phyloP scores from a whole-genome alignment of 2,329 filamentous ascomycete species.

The Erysiphe pulchra region DNA sequence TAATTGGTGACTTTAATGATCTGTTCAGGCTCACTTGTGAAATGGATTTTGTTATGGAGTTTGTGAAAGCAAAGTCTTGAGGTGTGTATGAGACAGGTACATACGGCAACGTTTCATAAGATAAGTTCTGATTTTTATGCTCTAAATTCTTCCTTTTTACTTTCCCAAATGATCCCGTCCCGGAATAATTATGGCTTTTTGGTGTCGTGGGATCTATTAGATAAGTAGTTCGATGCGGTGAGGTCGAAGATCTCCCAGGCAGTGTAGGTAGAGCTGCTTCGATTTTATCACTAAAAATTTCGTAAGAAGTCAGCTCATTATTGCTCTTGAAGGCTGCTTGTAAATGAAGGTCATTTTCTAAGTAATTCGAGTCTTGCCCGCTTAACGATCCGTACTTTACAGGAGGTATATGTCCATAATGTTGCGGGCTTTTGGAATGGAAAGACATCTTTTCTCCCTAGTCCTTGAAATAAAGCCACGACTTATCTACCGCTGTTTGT shows the following conservation, averaged over 20 bases:
- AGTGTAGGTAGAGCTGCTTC: constrained; percentile 10
- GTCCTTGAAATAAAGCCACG: not conserved
- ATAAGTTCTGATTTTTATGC: constrained; percentile 26
- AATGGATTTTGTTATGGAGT: constrained; percentile 15
- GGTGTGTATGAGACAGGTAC: constrained; percentile 28
- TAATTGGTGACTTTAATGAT: constrained; percentile 22
- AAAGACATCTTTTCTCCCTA: constrained; percentile 28
- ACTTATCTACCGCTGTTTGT: not conserved
- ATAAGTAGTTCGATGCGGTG: constrained; percentile 34
- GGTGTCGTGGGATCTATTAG: constrained; percentile 14
- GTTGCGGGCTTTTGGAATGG: constrained; percentile 29
- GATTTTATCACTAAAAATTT: constrained; percentile 10
- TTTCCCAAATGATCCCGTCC: constrained; percentile 8
- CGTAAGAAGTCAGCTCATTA: constrained; percentile 37
- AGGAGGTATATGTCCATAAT: constrained; percentile 40
- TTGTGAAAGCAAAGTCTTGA: constrained; percentile 26
- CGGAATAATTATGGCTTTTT: constrained; percentile 8
- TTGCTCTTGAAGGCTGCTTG: constrained; percentile 51
- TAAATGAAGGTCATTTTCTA: constrained; percentile 18
- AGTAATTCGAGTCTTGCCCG: constrained; percentile 16
- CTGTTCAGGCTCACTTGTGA: constrained; percentile 18
- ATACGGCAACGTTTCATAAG: constrained; percentile 8
- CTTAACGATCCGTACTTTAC: constrained; percentile 28
- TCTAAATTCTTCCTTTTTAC: constrained; percentile 15
- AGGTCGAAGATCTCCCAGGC: constrained; percentile 7